These are phyloP conservation scores for Penicillium canariense DNA, from an alignment of 495 filamentous ascomycete species.

Conservation along the genomic window DNA sequence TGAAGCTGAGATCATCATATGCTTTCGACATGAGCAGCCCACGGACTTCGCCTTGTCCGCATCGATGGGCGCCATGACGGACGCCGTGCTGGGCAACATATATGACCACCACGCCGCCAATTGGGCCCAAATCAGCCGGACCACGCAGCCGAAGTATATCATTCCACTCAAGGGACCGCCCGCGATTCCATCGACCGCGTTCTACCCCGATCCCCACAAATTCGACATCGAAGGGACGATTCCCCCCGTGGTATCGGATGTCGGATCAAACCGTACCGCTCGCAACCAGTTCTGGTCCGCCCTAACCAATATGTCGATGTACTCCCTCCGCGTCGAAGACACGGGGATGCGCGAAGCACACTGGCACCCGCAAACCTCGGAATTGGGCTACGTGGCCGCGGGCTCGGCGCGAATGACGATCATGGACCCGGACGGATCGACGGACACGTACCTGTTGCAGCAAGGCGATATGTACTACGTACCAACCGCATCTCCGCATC, in stretches of 20 bases:
- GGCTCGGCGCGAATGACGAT: background rate
- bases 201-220: background rate
- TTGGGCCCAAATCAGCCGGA: background rate
- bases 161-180: background rate
- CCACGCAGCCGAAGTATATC: background rate
- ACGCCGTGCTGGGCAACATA: background rate
- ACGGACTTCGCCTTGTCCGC: background rate
- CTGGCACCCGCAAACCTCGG: background rate
- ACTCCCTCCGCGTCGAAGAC: background rate
- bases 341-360: background rate
- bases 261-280: background rate
- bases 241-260: background rate
- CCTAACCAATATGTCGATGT: background rate
- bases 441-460: background rate
- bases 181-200: background rate
- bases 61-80: background rate
- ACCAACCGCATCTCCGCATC: background rate
- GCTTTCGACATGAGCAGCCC: background rate
- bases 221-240: background rate
- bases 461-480: background rate
- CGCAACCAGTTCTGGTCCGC: background rate
- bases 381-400: background rate
- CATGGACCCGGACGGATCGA: background rate
- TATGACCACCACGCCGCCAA: background rate
- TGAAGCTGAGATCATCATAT: background rate